phyloP scores from a whole-genome alignment of 148 eudicot genomes.

The Talinum fruticosum region DNA sequence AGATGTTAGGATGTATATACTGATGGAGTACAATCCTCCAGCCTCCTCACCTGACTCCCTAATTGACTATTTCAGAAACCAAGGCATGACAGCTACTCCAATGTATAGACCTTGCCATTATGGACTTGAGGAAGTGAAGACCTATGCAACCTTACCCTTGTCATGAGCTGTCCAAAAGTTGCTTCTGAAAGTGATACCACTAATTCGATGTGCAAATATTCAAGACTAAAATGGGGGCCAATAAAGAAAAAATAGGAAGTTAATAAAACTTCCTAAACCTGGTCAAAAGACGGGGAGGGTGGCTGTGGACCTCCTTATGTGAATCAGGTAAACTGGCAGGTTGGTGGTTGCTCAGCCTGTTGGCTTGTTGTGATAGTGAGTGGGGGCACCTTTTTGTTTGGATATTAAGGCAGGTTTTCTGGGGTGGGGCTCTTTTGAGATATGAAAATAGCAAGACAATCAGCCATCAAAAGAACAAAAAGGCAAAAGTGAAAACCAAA shows the following conservation, averaged over 20 bases:
- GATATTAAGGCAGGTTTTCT: conserved; percentile 23
- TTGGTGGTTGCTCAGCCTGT: not conserved
- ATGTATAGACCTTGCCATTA: too few relatives aligned
- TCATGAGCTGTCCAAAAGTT: not conserved
- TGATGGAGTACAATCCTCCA: not conserved
- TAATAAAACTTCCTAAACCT: not conserved
- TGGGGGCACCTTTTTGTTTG: conserved; percentile 19
- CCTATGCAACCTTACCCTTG: too few relatives aligned
- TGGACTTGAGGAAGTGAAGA: too few relatives aligned
- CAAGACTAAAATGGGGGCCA: not conserved
- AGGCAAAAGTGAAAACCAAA: conserved; percentile 17
- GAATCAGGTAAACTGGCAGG: not conserved
- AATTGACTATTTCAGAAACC: too few relatives aligned
- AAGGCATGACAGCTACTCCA: too few relatives aligned
- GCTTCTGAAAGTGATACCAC: not conserved
- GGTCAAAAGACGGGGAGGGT: not conserved
- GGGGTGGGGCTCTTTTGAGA: conserved; percentile 26
- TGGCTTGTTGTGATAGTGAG: conserved; percentile 20
- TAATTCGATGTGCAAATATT: not conserved
- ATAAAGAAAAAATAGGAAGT: not conserved
- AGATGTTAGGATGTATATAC: not conserved
- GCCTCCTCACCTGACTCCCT: not conserved
- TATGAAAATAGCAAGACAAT: conserved; percentile 14
- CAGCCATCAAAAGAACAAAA: conserved; percentile 30
- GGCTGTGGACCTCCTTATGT: not conserved